Evolutionary conservation across 345 rosid species (phyloP), one percentile per base, ranked within the genome.

Genomic region (Draba incana): DNA sequence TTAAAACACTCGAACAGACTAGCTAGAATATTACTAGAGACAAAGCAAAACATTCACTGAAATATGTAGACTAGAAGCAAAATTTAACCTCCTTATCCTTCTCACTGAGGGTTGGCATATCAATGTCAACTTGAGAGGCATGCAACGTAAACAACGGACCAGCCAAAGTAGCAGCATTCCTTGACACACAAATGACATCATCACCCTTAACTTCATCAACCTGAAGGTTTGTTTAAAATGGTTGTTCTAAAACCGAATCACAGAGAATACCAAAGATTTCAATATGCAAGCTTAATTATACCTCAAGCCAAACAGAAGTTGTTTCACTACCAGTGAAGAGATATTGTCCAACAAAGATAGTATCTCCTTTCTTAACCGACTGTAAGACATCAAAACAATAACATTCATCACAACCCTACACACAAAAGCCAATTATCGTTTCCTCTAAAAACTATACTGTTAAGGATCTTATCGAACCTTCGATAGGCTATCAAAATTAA

Each of bases 291-390:
- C 8, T 8, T 6, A 14, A 23, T 10, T 10, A 3, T 71, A 90
- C 97, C 98, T 92, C 98, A 73, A 88, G 86, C 97, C 93, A 92
- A 0, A 86, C 97, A 57, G 98, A 90, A 58, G 97, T 90, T 49
- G 96, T 88, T 83, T 92, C 98, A 79, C 95, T 89, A 48, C 98
- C 97, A 33, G 98, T 88, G 80, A 92, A 92, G 66, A 89, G 71
- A 82, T 92, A 88, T 24, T 88, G 98, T 37, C 98, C 98, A 52
- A 86, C 41, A 72, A 89, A 92, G 74, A 89, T 88, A 75, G 98
- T 92, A 79, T 92, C 98, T 54, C 98, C 97, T 27, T 76, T 75
- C 68, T 89, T 92, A 69, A 92, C 97, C 6, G 88, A 81, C 97
- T 89, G 89, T 35, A 64, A 78, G 50, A 79, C 64, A 61, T 50